Conservation (phyloP, 2,329 filamentous ascomycete genomes). For the Cytospora mali region DNA sequence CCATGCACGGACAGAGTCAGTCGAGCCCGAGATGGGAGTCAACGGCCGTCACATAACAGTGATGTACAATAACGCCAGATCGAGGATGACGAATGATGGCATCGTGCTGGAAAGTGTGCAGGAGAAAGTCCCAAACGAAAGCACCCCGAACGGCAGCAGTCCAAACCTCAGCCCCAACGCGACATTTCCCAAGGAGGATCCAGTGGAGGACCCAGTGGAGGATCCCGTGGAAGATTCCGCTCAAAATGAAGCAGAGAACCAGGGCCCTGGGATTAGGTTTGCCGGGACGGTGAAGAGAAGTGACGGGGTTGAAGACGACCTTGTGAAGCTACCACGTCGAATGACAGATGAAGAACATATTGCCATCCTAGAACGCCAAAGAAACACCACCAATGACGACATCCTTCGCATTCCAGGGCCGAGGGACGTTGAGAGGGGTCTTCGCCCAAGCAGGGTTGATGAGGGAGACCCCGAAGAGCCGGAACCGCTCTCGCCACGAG, state of each 20-base stretch:
- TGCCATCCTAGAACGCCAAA: slow-evolving; percentile 82
- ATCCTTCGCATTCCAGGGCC: slow-evolving; percentile 89
- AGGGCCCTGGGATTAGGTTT: slow-evolving; percentile 63
- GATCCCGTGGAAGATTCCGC: slow-evolving; percentile 5
- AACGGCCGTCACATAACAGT: slow-evolving; percentile 68
- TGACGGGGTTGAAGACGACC: slow-evolving; percentile 55
- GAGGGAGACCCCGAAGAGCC: slow-evolving; percentile 38
- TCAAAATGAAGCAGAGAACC: slow-evolving; percentile 29
- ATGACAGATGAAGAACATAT: slow-evolving; percentile 77
- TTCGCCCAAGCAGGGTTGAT: slow-evolving; percentile 62
- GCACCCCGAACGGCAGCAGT: slow-evolving; percentile 28
- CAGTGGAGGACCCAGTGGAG: background rate
- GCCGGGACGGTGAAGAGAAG: slow-evolving; percentile 66
- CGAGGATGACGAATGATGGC: slow-evolving; percentile 63
- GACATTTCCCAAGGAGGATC: slow-evolving; percentile 19
- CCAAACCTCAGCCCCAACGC: slow-evolving; percentile 18
- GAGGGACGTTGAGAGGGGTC: slow-evolving; percentile 82
- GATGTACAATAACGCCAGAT: slow-evolving; percentile 58
- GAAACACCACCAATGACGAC: slow-evolving; percentile 70
- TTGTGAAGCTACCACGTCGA: slow-evolving; percentile 53
- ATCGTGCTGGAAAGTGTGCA: slow-evolving; percentile 48
- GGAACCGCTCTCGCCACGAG: slow-evolving; percentile 31
- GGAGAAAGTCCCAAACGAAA: slow-evolving; percentile 36
- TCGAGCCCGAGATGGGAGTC: slow-evolving; percentile 63
- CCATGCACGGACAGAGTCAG: slow-evolving; percentile 47